Evolutionary conservation across 352 stramenopile genomes (phyloP).

Genomic region (Phytophthora pseudosyringae): DNA sequence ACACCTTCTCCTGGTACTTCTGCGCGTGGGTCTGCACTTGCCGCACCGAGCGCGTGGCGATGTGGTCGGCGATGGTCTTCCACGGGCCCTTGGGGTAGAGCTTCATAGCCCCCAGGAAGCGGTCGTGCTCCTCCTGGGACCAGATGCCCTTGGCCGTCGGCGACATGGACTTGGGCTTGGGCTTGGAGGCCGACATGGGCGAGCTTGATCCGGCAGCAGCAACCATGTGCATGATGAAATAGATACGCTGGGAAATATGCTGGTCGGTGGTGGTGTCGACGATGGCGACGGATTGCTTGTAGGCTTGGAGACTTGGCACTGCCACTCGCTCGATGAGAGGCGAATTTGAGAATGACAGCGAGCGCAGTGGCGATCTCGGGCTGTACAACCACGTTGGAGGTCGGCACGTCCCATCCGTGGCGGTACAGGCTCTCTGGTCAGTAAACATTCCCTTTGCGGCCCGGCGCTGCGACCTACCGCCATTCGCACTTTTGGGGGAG

Average conservation of each 20-base stretch:
- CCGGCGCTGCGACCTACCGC: conserved; percentile 27
- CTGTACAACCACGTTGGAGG: conserved; percentile 21
- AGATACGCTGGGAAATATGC: neutral
- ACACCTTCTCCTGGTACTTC: conserved; percentile 83
- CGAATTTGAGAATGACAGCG: conserved; percentile 42
- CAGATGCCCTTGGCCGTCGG: conserved; percentile 59
- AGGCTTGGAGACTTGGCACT: conserved; percentile 5
- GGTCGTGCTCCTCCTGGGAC: conserved; percentile 74
- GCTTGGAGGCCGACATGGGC: conserved; percentile 21
- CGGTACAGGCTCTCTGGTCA: conserved; percentile 32
- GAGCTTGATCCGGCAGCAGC: conserved; percentile 34
- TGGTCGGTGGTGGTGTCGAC: neutral
- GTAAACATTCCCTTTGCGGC: conserved; percentile 26
- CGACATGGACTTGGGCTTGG: conserved; percentile 35
- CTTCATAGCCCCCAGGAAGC: conserved; percentile 73
- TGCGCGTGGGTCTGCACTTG: conserved; percentile 84
- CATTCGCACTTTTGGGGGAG: conserved; percentile 20
- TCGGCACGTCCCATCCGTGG: conserved; percentile 30
- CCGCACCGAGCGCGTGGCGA: conserved; percentile 68
- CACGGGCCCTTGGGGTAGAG: conserved; percentile 74
- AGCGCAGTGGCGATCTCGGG: conserved; percentile 19
- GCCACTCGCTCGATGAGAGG: conserved; percentile 18
- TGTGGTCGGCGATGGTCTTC: conserved; percentile 77
- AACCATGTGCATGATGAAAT: conserved; percentile 31
- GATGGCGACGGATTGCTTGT: neutral